phyloP scores from a whole-genome alignment of 2,329 filamentous ascomycete genomes.

The Alternaria postmessia region DNA sequence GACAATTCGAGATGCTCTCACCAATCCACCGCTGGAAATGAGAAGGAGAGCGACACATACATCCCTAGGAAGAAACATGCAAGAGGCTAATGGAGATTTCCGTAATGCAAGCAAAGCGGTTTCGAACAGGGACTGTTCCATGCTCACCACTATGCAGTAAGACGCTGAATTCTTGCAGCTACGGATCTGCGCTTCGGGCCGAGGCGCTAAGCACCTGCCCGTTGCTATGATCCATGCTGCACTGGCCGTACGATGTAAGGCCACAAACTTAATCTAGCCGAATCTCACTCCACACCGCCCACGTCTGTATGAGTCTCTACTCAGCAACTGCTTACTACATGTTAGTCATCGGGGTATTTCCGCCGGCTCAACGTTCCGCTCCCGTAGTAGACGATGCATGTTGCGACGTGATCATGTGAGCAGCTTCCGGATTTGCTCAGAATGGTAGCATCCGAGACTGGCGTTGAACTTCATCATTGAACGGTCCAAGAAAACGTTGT shows the following conservation, averaged over 20 bases:
- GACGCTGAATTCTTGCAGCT: not conserved
- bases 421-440: not conserved
- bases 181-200: not conserved
- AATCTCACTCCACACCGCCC: not conserved
- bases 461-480: not conserved
- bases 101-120: not conserved
- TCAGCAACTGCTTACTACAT: not conserved
- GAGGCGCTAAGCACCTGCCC: not conserved
- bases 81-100: not conserved
- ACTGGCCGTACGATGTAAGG: not conserved
- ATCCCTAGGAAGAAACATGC: not conserved
- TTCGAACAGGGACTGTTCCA: not conserved
- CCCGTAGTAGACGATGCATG: not conserved
- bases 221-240: not conserved
- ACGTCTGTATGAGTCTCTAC: not conserved
- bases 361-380: not conserved
- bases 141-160: not conserved
- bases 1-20: not conserved
- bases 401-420: not conserved
- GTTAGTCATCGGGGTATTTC: not conserved
- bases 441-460: not conserved
- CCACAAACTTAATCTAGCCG: not conserved
- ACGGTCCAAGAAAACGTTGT: not conserved
- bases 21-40: not conserved
- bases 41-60: not conserved